A percentile compares a stretch with the other conserved stretches of the same genome.
Evolutionary conservation across 768 basidiomycete species (phyloP).

Genomic region (Rhizopogon roseolus): DNA sequence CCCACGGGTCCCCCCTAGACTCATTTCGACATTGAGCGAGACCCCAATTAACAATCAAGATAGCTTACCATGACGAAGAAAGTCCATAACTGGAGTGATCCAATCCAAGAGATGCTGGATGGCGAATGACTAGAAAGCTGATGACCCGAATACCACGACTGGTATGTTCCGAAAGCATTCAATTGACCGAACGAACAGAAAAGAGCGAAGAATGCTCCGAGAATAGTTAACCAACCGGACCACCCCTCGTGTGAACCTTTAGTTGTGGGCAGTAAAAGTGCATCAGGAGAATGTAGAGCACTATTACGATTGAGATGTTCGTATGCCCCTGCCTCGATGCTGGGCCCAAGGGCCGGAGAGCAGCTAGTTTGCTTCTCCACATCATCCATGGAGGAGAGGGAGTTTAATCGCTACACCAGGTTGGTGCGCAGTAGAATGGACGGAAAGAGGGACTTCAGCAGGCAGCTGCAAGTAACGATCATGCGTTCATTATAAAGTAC

Average conservation of each 20-base stretch:
- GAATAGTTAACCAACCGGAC: conserved; percentile 43
- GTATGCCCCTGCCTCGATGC: conserved; percentile 14
- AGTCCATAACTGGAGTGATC: conserved; percentile 61
- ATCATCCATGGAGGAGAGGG: conserved; percentile 18
- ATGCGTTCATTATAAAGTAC: conserved; percentile 16
- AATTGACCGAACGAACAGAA: conserved; percentile 72
- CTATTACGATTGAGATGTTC: conserved; percentile 17
- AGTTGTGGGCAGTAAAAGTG: conserved; percentile 10
- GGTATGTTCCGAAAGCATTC: conserved; percentile 69
- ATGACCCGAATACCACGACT: conserved; percentile 60
- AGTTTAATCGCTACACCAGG: conserved; percentile 5
- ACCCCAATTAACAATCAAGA: not conserved
- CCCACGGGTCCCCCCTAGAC: conserved; percentile 59
- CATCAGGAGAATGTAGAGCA: conserved; percentile 16
- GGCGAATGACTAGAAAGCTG: conserved; percentile 47
- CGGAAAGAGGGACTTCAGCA: conserved; percentile 10
- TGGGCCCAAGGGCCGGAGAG: conserved; percentile 13
- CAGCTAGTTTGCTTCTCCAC: conserved; percentile 22
- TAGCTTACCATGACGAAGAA: conserved; percentile 63
- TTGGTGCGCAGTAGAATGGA: conserved; percentile 2
- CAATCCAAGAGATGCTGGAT: conserved; percentile 67
- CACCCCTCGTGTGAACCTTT: conserved; percentile 22
- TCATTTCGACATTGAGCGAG: conserved; percentile 2
- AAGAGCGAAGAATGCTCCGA: conserved; percentile 62
- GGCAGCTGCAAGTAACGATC: conserved; percentile 10